These are phyloP conservation scores for bread wheat (Triticum aestivum) DNA, from an alignment of 176 grass and related monocot genomes.

Conservation along the genomic window DNA sequence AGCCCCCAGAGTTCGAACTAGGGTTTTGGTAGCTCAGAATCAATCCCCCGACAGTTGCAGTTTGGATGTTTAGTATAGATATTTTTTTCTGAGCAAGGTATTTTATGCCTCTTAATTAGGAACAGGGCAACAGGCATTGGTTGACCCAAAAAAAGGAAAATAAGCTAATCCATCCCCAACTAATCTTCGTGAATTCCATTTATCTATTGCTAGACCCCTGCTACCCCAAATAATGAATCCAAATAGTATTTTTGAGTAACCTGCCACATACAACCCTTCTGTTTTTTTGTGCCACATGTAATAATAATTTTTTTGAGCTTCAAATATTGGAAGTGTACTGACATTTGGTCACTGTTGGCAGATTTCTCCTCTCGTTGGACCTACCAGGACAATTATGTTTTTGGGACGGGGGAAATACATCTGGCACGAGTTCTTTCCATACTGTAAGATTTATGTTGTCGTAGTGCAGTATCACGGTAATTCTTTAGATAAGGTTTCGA, in stretches of 20 bases:
- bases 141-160: not conserved
- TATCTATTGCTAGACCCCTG: not conserved
- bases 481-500: conserved; percentile 16
- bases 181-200: not conserved
- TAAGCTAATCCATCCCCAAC: not conserved
- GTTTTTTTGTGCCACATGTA: not conserved
- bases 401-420: conserved; percentile 55
- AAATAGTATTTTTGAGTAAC: not conserved
- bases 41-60: not conserved
- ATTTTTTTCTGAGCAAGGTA: not conserved
- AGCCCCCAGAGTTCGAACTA: too few species aligned
- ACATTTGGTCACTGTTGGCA: conserved; percentile 39
- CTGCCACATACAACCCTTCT: not conserved
- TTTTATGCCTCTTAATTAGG: not conserved
- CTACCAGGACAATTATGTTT: conserved; percentile 81
- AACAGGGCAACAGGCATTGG: not conserved
- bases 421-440: conserved; percentile 98
- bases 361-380: conserved; percentile 86
- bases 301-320: conserved; percentile 8
- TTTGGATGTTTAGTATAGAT: not conserved
- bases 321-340: not conserved
- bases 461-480: not conserved
- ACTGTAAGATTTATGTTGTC: conserved; percentile 59
- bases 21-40: too few species aligned
- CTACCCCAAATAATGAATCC: not conserved